Base-by-base conservation (phyloP, 768 basidiomycete species). In the Trichaptum fuscoviolaceum region DNA sequence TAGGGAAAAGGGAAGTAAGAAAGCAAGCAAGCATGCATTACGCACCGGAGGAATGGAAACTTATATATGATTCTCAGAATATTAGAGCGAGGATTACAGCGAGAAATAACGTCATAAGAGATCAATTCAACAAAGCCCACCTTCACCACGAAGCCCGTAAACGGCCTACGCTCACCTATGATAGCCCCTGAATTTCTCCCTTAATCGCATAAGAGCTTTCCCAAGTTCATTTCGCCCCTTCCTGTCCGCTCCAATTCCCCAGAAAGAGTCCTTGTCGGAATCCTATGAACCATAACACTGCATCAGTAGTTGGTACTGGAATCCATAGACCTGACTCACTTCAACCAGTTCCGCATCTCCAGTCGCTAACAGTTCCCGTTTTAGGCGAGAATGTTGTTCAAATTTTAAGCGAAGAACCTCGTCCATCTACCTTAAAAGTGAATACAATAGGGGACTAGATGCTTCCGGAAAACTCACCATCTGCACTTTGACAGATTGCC, bases 241-340 rank as follows among this genome's bases (percentile, higher is more conserved):
- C 27, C 82, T 77, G 73, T 92, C 87, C 52, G 83, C 79, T 6
- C 90, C 90, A 67, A 86, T 75, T n/a, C 90, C 90, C 89, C 90
- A 92, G 75, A 91, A 91, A 57, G 88, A 80, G 74, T 92, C 90
- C 69, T 85, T 87, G 67, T 87, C 86, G n/a, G 88, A 90, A 71
- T 89, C 84, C 88, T 90, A 68, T 23, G 68, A 61, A 42, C 30
- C 42, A 66, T 30, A 59, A 35, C 17, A 67, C 20, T 63, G 59
- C 35, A 10, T 52, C 20, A 42, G 24, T 25, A 64, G 68, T 62
- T 65, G 36, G 30, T 34, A 69, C 52, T 58, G 17, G 17, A n/a
- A 62, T 18, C 15, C 23, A 42, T 25, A 30, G 10, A 23, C 60
- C n/a, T 42, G 67, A 71, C 77, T 71, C 66, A 88, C 89, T 82